Base-by-base conservation (phyloP, 257 asterid species). In the Rehmannia glutinosa region DNA sequence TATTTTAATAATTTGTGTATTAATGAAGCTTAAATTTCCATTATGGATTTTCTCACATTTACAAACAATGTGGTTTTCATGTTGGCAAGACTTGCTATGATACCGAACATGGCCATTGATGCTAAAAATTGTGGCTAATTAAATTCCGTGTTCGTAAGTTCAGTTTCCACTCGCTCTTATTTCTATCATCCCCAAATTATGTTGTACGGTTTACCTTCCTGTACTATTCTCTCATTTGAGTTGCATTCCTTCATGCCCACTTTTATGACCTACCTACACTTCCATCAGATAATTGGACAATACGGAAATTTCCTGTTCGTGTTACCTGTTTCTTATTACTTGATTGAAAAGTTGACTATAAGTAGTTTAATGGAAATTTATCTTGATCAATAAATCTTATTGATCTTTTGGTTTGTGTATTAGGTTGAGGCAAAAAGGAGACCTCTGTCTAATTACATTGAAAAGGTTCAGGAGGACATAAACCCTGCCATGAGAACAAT, bases 391-490 rank as follows among this genome's bases (percentile, higher is more conserved):
- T 51, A 43, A 13, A 15, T 50, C 50, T 10, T 62, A 5, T 27
- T 41, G 33, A 0, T 13, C 23, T 33, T 47, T 39, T 64, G 35
- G 36, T 25, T 65, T 11, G 60, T 43, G 56, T 60, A 58, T 17
- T 71, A 93, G 98, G 83, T 82, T 50, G 95, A 90, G 68, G 84
- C 71, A 12, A 85, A 71, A 52, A 83, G 85, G 58, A 73, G 98
- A 72, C 92, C 98, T 30, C 68, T 79, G 63, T 78, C 85, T 24
- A 76, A 84, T 77, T 93, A 93, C 80, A 86, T 93, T 87, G 87
- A 82, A 80, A 86, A 60, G 69, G 70, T 90, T 76, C 98, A 93
- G 68, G 78, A 25, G 15, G 96, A 86, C 62, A 57, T 92, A 17
- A 83, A 47, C 24, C 85, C 89, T 2, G n/a, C 50, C 5, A 92